Base-by-base conservation (phyloP, 202 grass and related monocot genomes). In the Bolboschoenoplectus hybrid region DNA sequence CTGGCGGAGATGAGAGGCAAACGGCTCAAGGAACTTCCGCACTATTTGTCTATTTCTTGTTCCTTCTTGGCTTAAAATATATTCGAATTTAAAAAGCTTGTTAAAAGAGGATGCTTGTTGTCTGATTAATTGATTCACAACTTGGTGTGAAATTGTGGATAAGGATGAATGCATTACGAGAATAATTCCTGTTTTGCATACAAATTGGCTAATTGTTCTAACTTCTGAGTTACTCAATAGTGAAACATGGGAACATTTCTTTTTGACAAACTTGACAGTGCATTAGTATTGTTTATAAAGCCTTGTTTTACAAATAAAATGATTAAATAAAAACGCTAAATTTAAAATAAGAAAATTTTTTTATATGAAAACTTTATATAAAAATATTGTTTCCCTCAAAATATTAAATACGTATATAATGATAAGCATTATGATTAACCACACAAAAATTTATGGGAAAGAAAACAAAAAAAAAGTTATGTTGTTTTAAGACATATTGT, bases 101-200 rank as follows among this genome's bases (percentile, higher is more conserved):
- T 77, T 79, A 50, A 74, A 34, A 5, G n/a, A 74, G 71, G 47
- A 26, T 51, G 45, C 71, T 74, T 74, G 71, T 12, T 51, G 57
- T 58, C 57, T 61, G 57, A 61, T 61, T 61, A 61, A 12, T 32
- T 60, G 53, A 14, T 55, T 58, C 14, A 43, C 75, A 40, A 80
- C 75, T 80, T 80, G 53, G 14, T 26, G 26, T 26, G 26, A 0
- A 26, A 26, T 35, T 41, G 52, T 57, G 14, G 11, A 40, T 79
- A 58, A 19, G 12, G 53, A 79, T 58, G 17, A 41, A 19, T 60
- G 40, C 26, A 53, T 76, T 9, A 76, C 4, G 3, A 79, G 52
- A 80, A 80, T 80, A 60, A 80, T 80, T 80, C 36, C 5, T 80
- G 6, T 61, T 80, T 80, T 58, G 8, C 35, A 9, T 60, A 7